phyloP scores from a whole-genome alignment of 805 yeast species.

The Metschnikowia baotianmanensis region DNA sequence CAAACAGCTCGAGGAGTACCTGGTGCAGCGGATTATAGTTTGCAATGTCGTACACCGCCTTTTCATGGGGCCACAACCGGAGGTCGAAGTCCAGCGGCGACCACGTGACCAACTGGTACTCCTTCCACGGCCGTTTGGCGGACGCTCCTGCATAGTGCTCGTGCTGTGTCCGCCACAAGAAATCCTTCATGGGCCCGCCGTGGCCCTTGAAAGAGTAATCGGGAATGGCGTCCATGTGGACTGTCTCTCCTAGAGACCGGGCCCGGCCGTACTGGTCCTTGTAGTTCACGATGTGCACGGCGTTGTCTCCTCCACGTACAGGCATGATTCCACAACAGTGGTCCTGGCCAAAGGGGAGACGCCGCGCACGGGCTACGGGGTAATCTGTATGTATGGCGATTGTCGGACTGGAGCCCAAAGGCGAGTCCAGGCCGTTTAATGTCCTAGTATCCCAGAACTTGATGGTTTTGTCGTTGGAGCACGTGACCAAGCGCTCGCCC shows the following conservation, averaged over 20 bases:
- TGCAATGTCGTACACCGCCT: conserved; percentile 34
- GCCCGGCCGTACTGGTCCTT: conserved; percentile 35
- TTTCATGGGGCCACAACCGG: conserved; percentile 68
- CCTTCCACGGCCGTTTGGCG: conserved; percentile 61
- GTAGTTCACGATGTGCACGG: conserved; percentile 54
- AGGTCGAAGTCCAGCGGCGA: conserved; percentile 78
- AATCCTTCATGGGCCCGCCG: conserved; percentile 79
- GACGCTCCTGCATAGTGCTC: conserved; percentile 45
- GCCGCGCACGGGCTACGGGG: conserved; percentile 87
- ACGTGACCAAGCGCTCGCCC: conserved; percentile 62
- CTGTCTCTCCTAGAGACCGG: conserved; percentile 25
- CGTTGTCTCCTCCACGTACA: conserved; percentile 75
- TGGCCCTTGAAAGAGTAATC: conserved; percentile 72
- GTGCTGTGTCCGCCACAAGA: conserved; percentile 70
- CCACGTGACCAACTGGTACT: conserved; percentile 93
- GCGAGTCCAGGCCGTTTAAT: background rate
- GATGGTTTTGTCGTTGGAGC: conserved; percentile 83
- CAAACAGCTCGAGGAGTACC: conserved; percentile 19
- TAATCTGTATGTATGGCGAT: conserved; percentile 67
- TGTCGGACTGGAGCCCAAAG: too few species aligned
- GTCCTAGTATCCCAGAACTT: conserved; percentile 30
- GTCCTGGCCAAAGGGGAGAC: conserved; percentile 79
- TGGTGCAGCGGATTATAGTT: conserved; percentile 38
- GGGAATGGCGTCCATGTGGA: conserved; percentile 17
- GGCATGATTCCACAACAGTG: conserved; percentile 86